phyloP scores from a whole-genome alignment of 306 rosid genomes.

The Vigna reflexopilosa region DNA sequence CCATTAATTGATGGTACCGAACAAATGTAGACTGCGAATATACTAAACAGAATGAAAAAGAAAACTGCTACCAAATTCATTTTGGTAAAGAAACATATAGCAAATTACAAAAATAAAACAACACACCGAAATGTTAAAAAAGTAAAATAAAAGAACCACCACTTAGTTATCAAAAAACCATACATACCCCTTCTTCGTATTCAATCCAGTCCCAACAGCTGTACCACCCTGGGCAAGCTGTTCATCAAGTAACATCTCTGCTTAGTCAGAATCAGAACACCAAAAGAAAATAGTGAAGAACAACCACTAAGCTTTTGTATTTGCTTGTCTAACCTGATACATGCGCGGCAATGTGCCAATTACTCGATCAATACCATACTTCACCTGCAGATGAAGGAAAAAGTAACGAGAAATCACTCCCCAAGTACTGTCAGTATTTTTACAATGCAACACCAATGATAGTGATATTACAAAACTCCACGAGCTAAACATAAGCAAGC shows the following conservation, averaged over 20 bases:
- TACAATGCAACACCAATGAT: not conserved
- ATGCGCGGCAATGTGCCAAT: conserved; percentile 75
- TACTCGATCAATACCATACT: conserved; percentile 89
- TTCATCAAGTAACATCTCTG: conserved; percentile 53
- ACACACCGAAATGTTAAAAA: conserved; percentile 3
- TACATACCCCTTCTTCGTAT: conserved; percentile 95
- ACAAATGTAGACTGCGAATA: conserved; percentile 13
- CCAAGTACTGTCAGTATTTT: conserved; percentile 16
- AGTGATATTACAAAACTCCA: conserved; percentile 17
- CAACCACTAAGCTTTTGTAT: conserved; percentile 15
- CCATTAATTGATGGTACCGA: conserved; percentile 10
- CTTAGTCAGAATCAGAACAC: conserved; percentile 52
- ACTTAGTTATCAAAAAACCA: conserved; percentile 36
- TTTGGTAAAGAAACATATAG: conserved; percentile 9
- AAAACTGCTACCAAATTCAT: conserved; percentile 14
- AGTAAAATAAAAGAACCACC: conserved; percentile 17
- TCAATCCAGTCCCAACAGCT: conserved; percentile 99
- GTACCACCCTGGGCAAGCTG: conserved; percentile 99
- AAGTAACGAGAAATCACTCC: conserved; percentile 39
- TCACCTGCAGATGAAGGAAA: conserved; percentile 70
- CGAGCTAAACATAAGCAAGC: conserved; percentile 39
- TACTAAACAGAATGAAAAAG: conserved; percentile 28
- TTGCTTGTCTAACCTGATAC: conserved; percentile 75
- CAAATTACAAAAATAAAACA: not conserved
- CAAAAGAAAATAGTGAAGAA: conserved; percentile 21